Evolutionary conservation across 441 rosid genomes (phyloP).

Genomic region (Aquilaria agallochum): DNA sequence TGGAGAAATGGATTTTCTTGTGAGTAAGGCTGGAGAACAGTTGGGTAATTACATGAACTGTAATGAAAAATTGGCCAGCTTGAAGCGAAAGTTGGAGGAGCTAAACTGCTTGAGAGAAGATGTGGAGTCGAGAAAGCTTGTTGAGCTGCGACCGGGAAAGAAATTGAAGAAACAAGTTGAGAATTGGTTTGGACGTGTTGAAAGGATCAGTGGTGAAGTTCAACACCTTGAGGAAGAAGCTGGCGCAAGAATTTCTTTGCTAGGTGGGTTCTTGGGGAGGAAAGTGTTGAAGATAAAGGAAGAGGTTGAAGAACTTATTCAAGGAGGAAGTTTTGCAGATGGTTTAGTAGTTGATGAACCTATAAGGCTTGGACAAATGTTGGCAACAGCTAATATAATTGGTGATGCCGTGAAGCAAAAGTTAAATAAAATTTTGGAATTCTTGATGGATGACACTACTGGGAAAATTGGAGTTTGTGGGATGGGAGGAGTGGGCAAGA

Average conservation of each 20-base stretch:
- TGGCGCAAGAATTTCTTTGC: neutral
- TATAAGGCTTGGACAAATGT: neutral
- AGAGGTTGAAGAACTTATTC: neutral
- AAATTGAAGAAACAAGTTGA: neutral
- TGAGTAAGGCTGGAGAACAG: neutral
- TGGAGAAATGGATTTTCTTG: neutral
- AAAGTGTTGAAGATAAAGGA: neutral
- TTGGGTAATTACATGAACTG: neutral
- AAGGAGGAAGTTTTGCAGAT: neutral
- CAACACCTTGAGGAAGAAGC: neutral
- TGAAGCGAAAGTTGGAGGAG: neutral
- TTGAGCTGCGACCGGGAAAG: neutral
- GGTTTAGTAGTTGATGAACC: conserved; percentile 6
- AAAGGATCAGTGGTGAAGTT: neutral
- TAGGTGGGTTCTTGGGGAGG: neutral
- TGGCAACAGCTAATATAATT: neutral
- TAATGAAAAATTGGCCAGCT: neutral
- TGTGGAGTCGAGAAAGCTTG: neutral
- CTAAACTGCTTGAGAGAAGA: conserved; percentile 1
- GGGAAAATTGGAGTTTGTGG: conserved; percentile 7
- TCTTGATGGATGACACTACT: conserved; percentile 3
- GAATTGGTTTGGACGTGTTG: neutral
- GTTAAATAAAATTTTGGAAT: neutral
- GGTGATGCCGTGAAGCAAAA: neutral
- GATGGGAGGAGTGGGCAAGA: conserved; percentile 14